phyloP scores from a whole-genome alignment of 208 protist genomes.

The Crithidia sp. region DNA sequence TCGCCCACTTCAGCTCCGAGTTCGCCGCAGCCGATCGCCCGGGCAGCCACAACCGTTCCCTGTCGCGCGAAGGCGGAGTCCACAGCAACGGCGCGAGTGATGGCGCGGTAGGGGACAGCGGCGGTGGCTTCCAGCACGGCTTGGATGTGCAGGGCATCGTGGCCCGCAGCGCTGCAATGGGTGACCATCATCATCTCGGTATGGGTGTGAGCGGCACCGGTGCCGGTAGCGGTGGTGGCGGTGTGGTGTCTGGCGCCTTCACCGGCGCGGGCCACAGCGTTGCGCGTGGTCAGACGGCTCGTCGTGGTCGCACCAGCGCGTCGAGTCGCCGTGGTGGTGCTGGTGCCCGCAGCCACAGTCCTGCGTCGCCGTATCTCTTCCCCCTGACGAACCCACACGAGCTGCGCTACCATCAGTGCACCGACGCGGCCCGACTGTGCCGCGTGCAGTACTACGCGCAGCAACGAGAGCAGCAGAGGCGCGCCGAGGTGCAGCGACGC shows the following conservation, averaged over 20 bases:
- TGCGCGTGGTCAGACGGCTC: too few relatives aligned
- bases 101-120: not conserved
- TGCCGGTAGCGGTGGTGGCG: not conserved
- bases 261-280: too few relatives aligned
- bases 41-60: slow-evolving; percentile 15
- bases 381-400: slow-evolving; percentile 61
- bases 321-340: not conserved
- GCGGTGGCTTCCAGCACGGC: not conserved
- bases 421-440: slow-evolving; percentile 24
- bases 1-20: slow-evolving; percentile 37
- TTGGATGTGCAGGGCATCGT: slow-evolving; percentile 19
- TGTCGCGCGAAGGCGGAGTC: slow-evolving; percentile 5
- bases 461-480: slow-evolving; percentile 15
- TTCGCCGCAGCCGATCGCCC: slow-evolving; percentile 7
- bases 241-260: not conserved
- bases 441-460: slow-evolving; percentile 14
- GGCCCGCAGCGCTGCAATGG: slow-evolving; percentile 11
- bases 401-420: slow-evolving; percentile 48
- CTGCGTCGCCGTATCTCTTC: slow-evolving; percentile 18
- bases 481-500: slow-evolving; percentile 9
- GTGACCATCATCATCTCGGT: not conserved
- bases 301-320: too few relatives aligned
- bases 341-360: not conserved
- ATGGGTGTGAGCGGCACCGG: not conserved
- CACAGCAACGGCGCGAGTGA: not conserved